Conservation (phyloP, 805 yeast genomes). For the Lipomyces japonicus region DNA sequence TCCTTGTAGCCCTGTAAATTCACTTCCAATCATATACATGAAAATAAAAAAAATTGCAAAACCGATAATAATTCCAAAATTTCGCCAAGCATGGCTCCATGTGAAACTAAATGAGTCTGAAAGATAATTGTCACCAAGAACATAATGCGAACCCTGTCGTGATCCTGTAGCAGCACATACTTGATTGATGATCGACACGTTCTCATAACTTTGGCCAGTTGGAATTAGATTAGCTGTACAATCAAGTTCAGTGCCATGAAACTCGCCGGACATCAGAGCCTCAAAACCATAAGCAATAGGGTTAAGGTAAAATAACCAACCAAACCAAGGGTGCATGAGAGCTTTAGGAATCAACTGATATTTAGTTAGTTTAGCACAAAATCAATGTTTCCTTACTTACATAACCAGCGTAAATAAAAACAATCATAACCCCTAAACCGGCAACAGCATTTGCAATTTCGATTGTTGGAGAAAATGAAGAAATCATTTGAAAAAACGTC, state of each 20-base stretch:
- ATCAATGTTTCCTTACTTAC: conserved; percentile 39
- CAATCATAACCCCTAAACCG: conserved; percentile 41
- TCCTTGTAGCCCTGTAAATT: conserved; percentile 36
- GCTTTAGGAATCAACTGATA: conserved; percentile 45
- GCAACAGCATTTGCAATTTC: conserved; percentile 48
- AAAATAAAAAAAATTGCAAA: conserved; percentile 43
- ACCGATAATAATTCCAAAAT: conserved; percentile 63
- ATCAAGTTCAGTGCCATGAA: conserved; percentile 51
- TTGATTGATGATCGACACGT: conserved; percentile 38
- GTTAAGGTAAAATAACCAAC: conserved; percentile 58
- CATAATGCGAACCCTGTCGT: conserved; percentile 47
- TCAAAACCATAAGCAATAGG: conserved; percentile 61
- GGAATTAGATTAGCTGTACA: conserved; percentile 55
- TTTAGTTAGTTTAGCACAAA: neutral
- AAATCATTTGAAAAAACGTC: conserved; percentile 47
- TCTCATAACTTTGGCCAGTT: conserved; percentile 51
- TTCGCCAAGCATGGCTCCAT: conserved; percentile 71
- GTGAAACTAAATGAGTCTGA: conserved; percentile 47
- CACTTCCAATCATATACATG: conserved; percentile 36
- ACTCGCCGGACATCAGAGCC: conserved; percentile 61
- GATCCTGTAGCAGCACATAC: conserved; percentile 60
- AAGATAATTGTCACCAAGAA: conserved; percentile 60
- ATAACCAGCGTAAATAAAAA: conserved; percentile 47
- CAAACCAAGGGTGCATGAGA: conserved; percentile 67
- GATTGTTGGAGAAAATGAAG: conserved; percentile 34